Evolutionary conservation across 2,329 filamentous ascomycete species (phyloP), one percentile per base, ranked within the genome.

Genomic region (Arthrobotrys sphaeroides): DNA sequence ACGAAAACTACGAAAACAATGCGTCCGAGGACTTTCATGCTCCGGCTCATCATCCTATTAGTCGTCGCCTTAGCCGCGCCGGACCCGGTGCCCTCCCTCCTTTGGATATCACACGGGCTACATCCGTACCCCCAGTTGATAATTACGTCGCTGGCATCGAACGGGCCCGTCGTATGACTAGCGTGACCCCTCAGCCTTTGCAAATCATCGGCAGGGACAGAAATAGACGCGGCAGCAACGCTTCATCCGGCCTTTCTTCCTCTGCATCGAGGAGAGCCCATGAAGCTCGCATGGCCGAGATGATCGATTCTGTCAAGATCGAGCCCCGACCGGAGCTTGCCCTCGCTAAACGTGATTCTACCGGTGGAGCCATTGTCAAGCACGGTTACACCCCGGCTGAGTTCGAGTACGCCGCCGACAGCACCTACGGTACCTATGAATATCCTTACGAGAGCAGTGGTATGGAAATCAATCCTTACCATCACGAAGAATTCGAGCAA

Each of bases 121-220:
- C 77, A 3, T 79, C 78, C 7, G 78, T 79, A 20, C 78, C 78
- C 40, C 78, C 78, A 18, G 76, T 57, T 22, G 77, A 78, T 24
- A 68, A 76, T 5, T 75, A 76, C 45, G 73, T 76, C 24, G 60
- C 66, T 24, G 57, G 73, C 24, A 47, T 68, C 22, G 69, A 77
- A 60, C 77, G 78, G 16, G 73, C 73, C 12, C 78, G 78, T 36
- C 76, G 77, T 33, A 76, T 77, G 65, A 76, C 77, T 24, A 77
- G 76, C 36, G 74, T 78, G 10, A 78, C 77, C 33, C 78, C 77
- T n/a, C 66, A 77, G 10, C 70, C 73, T 5, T 49, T 70, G 18
- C 65, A 66, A 16, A 76, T 76, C 24, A 45, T 59, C 31, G 61
- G 53, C 24, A 51, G 73, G 16, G 73, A 77, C 18, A 78, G 77